phyloP scores from a whole-genome alignment of 495 filamentous ascomycete species.

The Lepraria neglecta region DNA sequence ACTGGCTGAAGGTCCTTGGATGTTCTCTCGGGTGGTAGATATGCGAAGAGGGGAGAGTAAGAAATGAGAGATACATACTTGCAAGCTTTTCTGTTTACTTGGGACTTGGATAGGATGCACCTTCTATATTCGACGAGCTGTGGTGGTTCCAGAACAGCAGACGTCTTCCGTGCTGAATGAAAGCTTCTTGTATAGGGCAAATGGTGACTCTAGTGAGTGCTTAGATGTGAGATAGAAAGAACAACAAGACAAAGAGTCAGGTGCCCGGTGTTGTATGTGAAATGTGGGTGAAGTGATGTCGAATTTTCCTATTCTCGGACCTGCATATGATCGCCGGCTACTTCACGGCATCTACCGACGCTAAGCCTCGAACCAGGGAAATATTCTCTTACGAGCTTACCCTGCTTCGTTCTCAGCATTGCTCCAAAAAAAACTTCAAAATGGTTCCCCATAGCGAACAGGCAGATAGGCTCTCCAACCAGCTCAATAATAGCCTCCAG shows the following conservation, averaged over 20 bases:
- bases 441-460: not conserved
- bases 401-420: not conserved
- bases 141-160: not conserved
- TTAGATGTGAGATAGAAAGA: no score
- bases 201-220: no score
- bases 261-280: no score
- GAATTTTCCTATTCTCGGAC: constrained; percentile 3
- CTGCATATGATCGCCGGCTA: constrained; percentile 11
- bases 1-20: not conserved
- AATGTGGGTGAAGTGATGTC: not conserved
- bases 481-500: not conserved
- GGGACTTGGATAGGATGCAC: not conserved
- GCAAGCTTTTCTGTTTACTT: not conserved
- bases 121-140: not conserved
- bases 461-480: not conserved
- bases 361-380: not conserved
- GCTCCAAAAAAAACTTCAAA: not conserved
- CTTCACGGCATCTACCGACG: not conserved
- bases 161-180: no score
- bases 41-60: not conserved
- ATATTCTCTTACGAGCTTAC: no score
- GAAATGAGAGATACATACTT: constrained; percentile 1
- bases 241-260: no score
- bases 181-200: no score
- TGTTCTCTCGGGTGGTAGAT: not conserved